Base-by-base conservation (phyloP, 129 eudicot species). In the Pittosporum tobira region DNA sequence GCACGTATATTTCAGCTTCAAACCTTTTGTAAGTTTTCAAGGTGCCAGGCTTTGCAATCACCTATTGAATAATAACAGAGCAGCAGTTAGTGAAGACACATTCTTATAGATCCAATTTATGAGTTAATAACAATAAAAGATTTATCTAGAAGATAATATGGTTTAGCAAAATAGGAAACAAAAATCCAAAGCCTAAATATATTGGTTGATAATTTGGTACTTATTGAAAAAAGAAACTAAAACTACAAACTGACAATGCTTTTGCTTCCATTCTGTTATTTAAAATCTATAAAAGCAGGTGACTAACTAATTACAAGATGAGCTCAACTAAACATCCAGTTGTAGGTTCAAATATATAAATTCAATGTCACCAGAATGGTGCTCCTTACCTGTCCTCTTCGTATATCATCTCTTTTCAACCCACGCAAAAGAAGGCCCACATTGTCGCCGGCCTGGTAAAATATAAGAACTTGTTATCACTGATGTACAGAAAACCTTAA, bases 351-450 rank as follows among this genome's bases (percentile, higher is more conserved):
- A 46, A 21, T 34, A 51, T 8, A 42, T 10, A 30, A 14, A n/a
- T 27, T 37, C 11, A 57, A 21, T 16, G 31, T 20, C 21, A 48
- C 46, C 43, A 21, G 10, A 21, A 51, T 6, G 51, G 18, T 3
- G 26, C 48, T 6, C 71, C 67, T 70, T 48, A 91, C 99, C 99
- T 80, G 87, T 61, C 96, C 99, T 83, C 99, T 67, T 27, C 76
- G 76, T 27, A 91, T 75, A 48, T 91, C 96, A 46, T 87, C 94
- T 42, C 96, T 72, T 57, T 87, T 87, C 59, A 87, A 71, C 20
- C 99, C 99, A 76, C 96, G 99, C 26, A 91, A 71, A 71, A 91
- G 94, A 27, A 91, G 94, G 45, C 99, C 99, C 28, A 91, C 99
- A 46, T 91, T 91, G 75, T 91, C 99, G 36, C 99, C 99, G 64